Conservation (phyloP, 139 green algal genomes). For the Marvania coccoides region DNA sequence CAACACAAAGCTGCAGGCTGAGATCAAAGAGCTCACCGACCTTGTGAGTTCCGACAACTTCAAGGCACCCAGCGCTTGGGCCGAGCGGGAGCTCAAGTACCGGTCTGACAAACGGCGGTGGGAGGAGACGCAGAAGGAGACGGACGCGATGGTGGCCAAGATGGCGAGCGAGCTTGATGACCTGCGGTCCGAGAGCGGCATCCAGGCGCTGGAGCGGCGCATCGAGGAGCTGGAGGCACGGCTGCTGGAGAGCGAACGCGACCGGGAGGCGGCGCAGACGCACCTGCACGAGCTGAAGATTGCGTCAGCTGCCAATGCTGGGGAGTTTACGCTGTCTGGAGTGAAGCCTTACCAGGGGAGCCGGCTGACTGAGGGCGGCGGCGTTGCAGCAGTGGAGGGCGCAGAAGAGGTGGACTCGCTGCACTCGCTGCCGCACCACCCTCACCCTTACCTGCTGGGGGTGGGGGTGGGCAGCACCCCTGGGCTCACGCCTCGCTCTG, state of each 20-base stretch:
- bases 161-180: not conserved
- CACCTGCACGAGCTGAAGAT: conserved; percentile 31
- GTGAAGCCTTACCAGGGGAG: not conserved
- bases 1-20: conserved; percentile 13
- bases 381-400: too few relatives aligned
- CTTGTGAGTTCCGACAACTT: conserved; percentile 52
- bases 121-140: conserved; percentile 19
- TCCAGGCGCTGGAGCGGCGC: not conserved
- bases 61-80: conserved; percentile 47
- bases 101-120: conserved; percentile 42
- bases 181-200: not conserved
- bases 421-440: too few relatives aligned
- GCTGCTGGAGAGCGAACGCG: conserved; percentile 8
- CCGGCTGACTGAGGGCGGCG: not conserved
- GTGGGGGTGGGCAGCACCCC: too few relatives aligned
- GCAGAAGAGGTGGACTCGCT: too few relatives aligned
- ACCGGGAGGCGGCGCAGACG: not conserved
- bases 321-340: conserved; percentile 2
- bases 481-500: too few relatives aligned
- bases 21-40: conserved; percentile 40
- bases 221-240: conserved; percentile 19
- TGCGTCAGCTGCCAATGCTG: conserved; percentile 4
- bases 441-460: too few relatives aligned
- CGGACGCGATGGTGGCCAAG: not conserved
- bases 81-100: conserved; percentile 55